Conservation (phyloP, 805 yeast genomes). For the Yamadazyma ubonensis region DNA sequence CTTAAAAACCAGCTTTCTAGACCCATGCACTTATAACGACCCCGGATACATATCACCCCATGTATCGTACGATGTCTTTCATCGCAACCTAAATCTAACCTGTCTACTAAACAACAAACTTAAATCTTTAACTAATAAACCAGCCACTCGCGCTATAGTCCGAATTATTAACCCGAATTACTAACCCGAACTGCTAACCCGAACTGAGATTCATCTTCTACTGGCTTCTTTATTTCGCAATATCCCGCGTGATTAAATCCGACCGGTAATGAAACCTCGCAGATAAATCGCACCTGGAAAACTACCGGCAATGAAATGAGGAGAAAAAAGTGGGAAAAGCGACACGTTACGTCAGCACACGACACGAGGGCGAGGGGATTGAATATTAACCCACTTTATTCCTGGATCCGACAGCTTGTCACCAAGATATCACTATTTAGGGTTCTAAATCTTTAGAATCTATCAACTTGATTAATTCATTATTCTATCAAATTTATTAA, state of each 20-base stretch:
- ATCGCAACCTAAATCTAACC: too few relatives aligned
- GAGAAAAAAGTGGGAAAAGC: conserved; percentile 4
- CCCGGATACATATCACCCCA: too few relatives aligned
- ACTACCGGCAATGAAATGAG: not conserved
- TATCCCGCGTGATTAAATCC: not conserved
- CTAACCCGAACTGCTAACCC: not conserved
- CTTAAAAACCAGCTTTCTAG: too few relatives aligned
- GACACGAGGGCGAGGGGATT: conserved; percentile 1
- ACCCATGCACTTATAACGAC: too few relatives aligned
- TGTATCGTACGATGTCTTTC: too few relatives aligned
- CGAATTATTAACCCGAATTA: not conserved
- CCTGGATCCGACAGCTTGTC: not conserved
- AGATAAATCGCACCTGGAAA: not conserved
- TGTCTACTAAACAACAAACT: too few relatives aligned
- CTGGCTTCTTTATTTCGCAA: not conserved
- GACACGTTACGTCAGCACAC: conserved; percentile 8
- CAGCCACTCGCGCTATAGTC: not conserved
- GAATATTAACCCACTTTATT: not conserved
- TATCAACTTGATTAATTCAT: too few relatives aligned
- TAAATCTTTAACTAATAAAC: too few relatives aligned
- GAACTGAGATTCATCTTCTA: not conserved
- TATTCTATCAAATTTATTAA: too few relatives aligned
- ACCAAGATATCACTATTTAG: too few relatives aligned
- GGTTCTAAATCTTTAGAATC: too few relatives aligned
- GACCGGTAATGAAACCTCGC: not conserved